Conservation (phyloP, 768 basidiomycete species). For the Harrya chromipes region DNA sequence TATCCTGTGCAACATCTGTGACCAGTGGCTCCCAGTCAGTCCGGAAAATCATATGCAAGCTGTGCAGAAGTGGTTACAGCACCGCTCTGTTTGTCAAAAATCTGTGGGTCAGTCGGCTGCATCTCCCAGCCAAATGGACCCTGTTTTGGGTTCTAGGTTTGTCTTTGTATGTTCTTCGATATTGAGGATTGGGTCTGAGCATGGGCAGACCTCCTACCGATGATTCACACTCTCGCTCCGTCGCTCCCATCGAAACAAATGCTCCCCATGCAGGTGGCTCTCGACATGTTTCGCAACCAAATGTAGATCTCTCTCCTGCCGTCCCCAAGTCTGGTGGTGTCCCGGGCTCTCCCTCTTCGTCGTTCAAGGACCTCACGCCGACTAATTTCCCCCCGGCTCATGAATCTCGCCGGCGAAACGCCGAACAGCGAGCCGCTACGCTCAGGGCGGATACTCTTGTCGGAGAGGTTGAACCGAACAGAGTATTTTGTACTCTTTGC, state of each 20-base stretch:
- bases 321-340: slow-evolving; percentile 15
- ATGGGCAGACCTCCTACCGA: slow-evolving; percentile 11
- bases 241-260: slow-evolving; percentile 22
- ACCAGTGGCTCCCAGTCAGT: slow-evolving; percentile 61
- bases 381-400: slow-evolving; percentile 53
- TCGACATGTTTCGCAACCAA: slow-evolving; percentile 8
- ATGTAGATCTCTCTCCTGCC: slow-evolving; percentile 3
- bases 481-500: slow-evolving; percentile 73
- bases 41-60: slow-evolving; percentile 59
- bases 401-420: slow-evolving; percentile 70
- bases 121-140: slow-evolving; percentile 15
- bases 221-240: slow-evolving; percentile 30
- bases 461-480: slow-evolving; percentile 66
- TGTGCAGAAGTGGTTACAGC: slow-evolving; percentile 63
- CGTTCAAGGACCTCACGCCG: slow-evolving; percentile 59
- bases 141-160: slow-evolving; percentile 24
- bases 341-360: slow-evolving; percentile 33
- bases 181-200: background rate
- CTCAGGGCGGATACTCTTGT: slow-evolving; percentile 65
- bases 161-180: slow-evolving; percentile 9
- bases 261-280: slow-evolving; percentile 27
- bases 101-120: slow-evolving; percentile 8
- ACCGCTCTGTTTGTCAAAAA: slow-evolving; percentile 55
- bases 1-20: slow-evolving; percentile 65
- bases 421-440: slow-evolving; percentile 73